phyloP scores from a whole-genome alignment of 345 rosid species.

The Dimocarpus longan region DNA sequence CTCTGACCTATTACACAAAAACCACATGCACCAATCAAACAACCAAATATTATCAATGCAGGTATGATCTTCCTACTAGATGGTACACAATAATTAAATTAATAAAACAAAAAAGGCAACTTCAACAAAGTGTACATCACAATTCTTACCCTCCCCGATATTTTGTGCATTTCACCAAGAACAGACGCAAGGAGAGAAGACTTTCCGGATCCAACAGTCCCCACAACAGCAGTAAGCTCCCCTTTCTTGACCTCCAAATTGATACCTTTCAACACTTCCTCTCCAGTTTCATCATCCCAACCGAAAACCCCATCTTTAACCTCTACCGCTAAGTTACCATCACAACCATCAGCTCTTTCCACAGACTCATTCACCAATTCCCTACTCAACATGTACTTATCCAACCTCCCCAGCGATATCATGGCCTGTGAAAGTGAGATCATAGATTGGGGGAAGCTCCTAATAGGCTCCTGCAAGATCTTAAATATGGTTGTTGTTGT shows the following conservation, averaged over 20 bases:
- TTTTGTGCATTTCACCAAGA: conserved; percentile 95
- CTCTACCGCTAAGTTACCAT: conserved; percentile 59
- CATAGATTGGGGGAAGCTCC: conserved; percentile 90
- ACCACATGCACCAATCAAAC: not conserved
- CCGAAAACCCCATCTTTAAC: conserved; percentile 67
- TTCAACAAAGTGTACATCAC: not conserved
- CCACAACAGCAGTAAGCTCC: conserved; percentile 84
- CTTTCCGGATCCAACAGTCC: conserved; percentile 93
- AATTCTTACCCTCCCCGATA: conserved; percentile 65
- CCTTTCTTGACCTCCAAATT: conserved; percentile 70
- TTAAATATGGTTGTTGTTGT: conserved; percentile 83
- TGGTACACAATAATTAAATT: not conserved
- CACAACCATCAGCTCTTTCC: conserved; percentile 61
- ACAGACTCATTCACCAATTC: conserved; percentile 63
- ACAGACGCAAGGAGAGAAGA: conserved; percentile 83
- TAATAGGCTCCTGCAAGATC: conserved; percentile 92
- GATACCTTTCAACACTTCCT: conserved; percentile 56
- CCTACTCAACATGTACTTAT: conserved; percentile 74
- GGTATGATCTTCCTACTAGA: not conserved
- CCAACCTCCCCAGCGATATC: conserved; percentile 83
- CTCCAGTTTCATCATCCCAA: conserved; percentile 82
- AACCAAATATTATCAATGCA: not conserved
- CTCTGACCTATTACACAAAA: conserved; percentile 54
- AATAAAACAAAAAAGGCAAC: conserved; percentile 7
- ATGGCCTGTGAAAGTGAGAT: conserved; percentile 91